Evolutionary conservation across 257 asterid genomes (phyloP), one percentile per base, ranked within the genome.

Genomic region (Solanum peruvianum): DNA sequence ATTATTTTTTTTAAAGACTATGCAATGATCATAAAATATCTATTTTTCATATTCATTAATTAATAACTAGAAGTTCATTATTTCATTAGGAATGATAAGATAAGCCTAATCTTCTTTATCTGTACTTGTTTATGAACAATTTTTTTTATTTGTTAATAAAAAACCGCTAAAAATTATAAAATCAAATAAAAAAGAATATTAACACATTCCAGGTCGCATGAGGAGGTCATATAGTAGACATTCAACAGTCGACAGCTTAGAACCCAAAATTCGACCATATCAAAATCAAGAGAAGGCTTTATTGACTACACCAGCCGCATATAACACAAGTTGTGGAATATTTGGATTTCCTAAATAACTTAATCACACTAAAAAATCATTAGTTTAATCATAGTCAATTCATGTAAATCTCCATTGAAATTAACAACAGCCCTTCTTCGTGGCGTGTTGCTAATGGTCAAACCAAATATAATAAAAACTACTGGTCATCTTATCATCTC

Each of bases 191-290:
- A 56, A 56, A 20, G n/a, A 56, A 20, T 20, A 56, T 20, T 5
- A 31, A 69, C 5, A 16, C 13, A 31, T 2, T 4, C 44, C 44
- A 33, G 39, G 52, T 73, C 47, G 20, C 42, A 70, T 70, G 29
- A 27, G 87, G n/a, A 85, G 49, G 41, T 85, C 49, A 70, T 18
- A 31, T 9, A 49, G 83, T 83, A 45, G 49, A n/a, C 42, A n/a
- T 71, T 72, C 87, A 71, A 72, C 58, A 49, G 5, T 86, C 56
- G 69, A 86, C 87, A 72, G 42, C 87, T 72, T 41, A 70, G 73
- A 70, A 85, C 21, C 52, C 87, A 85, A 85, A 85, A 52, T 85
- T 85, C 45, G 47, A 85, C 60, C 49, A 75, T 70, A 60, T 47
- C 71, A 85, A 85, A 85, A 45, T 52, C 23, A 60, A 12, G 21